Percentiles rank a stretch among this genome's conserved stretches.
Conservation (phyloP, 2,329 filamentous ascomycete genomes). For the Aspergillus ochraceus region DNA sequence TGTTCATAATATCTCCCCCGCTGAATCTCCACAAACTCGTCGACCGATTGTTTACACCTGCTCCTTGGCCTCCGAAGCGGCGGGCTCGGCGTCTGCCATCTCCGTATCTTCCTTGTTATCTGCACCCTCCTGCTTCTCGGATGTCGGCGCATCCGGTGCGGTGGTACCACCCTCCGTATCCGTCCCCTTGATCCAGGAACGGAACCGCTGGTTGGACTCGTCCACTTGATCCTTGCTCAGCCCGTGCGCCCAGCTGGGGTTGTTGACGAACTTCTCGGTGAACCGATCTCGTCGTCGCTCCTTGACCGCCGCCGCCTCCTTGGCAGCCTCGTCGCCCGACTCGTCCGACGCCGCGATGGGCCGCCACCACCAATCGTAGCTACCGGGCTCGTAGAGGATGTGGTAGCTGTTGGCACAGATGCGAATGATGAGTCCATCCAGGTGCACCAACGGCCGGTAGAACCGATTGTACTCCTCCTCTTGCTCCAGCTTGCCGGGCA, state of each 20-base stretch:
- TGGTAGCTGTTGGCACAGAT: conserved; percentile 78
- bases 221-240: conserved; percentile 52
- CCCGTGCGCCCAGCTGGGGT: conserved; percentile 52
- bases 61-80: conserved; percentile 21
- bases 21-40: no score
- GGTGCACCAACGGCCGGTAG: conserved; percentile 55
- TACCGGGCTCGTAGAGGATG: conserved; percentile 72
- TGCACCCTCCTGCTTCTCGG: conserved; percentile 16
- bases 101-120: conserved; percentile 31
- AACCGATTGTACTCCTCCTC: conserved; percentile 62
- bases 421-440: conserved; percentile 69
- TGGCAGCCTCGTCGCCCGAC: conserved; percentile 33
- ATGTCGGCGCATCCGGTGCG: conserved; percentile 13
- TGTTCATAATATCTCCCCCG: neutral
- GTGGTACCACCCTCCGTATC: conserved; percentile 21
- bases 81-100: conserved; percentile 37
- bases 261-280: conserved; percentile 54
- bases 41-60: neutral
- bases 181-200: conserved; percentile 45
- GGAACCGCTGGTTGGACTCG: conserved; percentile 48
- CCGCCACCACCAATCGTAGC: conserved; percentile 69
- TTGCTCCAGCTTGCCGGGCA: conserved; percentile 62
- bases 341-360: conserved; percentile 30
- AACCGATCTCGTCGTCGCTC: conserved; percentile 50
- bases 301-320: conserved; percentile 35